Evolutionary conservation across 495 filamentous ascomycete species (phyloP).

Genomic region (Aspergillus asperescens): DNA sequence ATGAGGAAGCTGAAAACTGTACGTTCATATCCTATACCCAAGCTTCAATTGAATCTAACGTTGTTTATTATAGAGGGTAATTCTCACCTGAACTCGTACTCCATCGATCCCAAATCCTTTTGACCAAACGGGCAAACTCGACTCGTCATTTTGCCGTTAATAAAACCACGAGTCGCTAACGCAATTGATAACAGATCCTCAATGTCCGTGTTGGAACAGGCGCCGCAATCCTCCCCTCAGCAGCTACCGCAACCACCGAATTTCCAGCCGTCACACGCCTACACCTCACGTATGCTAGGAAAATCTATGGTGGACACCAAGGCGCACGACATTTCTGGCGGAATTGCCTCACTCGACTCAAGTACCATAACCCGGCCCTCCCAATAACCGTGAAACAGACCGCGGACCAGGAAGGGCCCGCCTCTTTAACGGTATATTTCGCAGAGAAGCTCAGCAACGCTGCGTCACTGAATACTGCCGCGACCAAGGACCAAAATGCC

Average conservation of each 20-base stretch:
- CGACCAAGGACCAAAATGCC: conserved; percentile 32
- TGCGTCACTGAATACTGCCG: conserved; percentile 23
- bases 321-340: conserved; percentile 91
- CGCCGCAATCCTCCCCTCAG: conserved; percentile 67
- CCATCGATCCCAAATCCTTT: background rate
- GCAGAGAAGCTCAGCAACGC: conserved; percentile 34
- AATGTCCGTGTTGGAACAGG: conserved; percentile 70
- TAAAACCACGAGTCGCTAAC: background rate
- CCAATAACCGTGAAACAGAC: conserved; percentile 75
- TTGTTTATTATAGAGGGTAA: conserved; percentile 30
- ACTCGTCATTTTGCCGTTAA: background rate
- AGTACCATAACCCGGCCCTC: conserved; percentile 87
- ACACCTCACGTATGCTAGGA: conserved; percentile 71
- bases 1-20: conserved; percentile 74
- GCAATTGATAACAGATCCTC: conserved; percentile 53
- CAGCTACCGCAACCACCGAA: conserved; percentile 43
- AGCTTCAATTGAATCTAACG: conserved; percentile 10
- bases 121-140: background rate
- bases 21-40: conserved; percentile 33
- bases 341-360: conserved; percentile 72
- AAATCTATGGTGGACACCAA: conserved; percentile 55
- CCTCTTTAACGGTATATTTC: conserved; percentile 78
- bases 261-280: conserved; percentile 64
- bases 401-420: conserved; percentile 42
- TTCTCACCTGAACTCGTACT: conserved; percentile 6